phyloP scores from a whole-genome alignment of 148 eudicot genomes.

The Dianthus caryophyllus region DNA sequence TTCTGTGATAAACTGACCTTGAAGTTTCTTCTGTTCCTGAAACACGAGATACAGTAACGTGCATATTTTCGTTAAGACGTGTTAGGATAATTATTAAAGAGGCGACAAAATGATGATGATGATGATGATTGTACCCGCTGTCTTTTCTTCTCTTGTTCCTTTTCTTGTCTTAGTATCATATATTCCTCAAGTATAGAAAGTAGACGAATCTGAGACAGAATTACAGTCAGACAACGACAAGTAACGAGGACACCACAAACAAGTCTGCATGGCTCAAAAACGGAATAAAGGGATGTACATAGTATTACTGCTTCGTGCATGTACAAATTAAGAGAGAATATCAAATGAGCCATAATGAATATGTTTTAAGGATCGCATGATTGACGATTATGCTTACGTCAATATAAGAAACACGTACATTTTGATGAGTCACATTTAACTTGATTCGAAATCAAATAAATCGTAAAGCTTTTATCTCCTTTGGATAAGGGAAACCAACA shows the following conservation, averaged over 20 bases:
- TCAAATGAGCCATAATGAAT: not conserved
- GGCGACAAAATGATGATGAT: not conserved
- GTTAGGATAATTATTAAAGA: not conserved
- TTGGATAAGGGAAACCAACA: not conserved
- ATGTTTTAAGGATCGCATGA: not conserved
- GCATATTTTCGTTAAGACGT: not conserved
- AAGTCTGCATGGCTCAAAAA: too few relatives aligned
- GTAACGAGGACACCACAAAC: conserved; percentile 3
- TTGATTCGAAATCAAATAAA: not conserved
- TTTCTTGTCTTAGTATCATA: conserved; percentile 59
- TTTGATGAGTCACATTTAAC: too few relatives aligned
- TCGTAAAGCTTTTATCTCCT: not conserved
- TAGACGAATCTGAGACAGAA: conserved; percentile 53
- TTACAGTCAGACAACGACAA: not conserved
- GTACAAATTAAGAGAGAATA: too few relatives aligned
- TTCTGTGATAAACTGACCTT: conserved; percentile 87
- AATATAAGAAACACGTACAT: not conserved
- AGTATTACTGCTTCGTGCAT: too few relatives aligned
- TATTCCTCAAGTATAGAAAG: conserved; percentile 84
- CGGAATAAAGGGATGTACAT: too few relatives aligned
- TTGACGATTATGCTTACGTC: not conserved
- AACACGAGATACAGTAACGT: conserved; percentile 6
- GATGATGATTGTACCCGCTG: conserved; percentile 43
- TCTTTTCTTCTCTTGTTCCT: conserved; percentile 77
- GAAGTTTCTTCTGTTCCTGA: conserved; percentile 96